These are phyloP conservation scores for Penicillium hordei DNA, from an alignment of 2,329 filamentous ascomycete species.

Conservation along the genomic window DNA sequence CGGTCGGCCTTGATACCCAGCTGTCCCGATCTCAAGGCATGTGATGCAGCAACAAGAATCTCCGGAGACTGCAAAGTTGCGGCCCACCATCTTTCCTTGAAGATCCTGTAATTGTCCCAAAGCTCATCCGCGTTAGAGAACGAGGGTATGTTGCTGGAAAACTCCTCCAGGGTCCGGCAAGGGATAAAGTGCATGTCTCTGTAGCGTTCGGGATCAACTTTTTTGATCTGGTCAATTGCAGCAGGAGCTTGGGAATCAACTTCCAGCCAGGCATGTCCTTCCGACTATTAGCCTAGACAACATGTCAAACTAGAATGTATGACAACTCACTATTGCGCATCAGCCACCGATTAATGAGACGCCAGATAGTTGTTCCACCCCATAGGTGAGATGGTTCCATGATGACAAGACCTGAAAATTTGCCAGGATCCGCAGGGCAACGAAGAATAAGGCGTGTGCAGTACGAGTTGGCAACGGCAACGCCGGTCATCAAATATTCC, in stretches of 20 bases:
- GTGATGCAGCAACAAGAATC: conserved; percentile 1
- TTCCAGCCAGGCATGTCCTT: conserved; percentile 5
- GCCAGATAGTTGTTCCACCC: conserved; percentile 3
- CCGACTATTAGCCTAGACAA: neutral
- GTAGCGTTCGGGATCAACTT: neutral
- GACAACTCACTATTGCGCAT: neutral
- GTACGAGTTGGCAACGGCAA: neutral
- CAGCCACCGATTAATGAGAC: conserved; percentile 1
- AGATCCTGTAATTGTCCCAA: neutral
- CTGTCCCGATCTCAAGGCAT: neutral
- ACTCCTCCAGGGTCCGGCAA: neutral
- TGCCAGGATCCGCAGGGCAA: neutral
- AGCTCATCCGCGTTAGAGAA: neutral
- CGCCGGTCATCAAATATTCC: neutral
- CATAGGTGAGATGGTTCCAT: conserved; percentile 2
- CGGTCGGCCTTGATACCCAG: neutral
- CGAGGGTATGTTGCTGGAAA: neutral
- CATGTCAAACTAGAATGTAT: neutral
- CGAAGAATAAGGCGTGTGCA: conserved; percentile 5
- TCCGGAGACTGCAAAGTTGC: conserved; percentile 2
- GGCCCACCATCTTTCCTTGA: conserved; percentile 2
- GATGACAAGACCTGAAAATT: conserved; percentile 4
- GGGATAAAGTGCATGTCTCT: neutral
- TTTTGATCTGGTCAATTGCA: conserved; percentile 1
- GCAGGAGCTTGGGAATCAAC: conserved; percentile 5